These are phyloP conservation scores for Penicillium concentricum DNA, from an alignment of 2,329 filamentous ascomycete species.

Conservation along the genomic window DNA sequence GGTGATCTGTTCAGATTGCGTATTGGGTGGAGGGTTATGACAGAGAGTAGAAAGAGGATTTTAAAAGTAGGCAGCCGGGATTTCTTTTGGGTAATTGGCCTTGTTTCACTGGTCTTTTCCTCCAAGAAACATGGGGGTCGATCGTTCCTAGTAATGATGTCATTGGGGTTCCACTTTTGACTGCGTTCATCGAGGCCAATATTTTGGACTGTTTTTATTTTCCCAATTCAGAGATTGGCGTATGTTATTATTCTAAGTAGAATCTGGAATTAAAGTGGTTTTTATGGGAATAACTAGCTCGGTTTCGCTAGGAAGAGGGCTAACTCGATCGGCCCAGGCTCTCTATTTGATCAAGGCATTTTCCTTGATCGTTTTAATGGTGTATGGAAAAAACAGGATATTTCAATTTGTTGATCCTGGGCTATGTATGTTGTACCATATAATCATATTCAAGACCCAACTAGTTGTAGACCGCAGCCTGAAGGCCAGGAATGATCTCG, in stretches of 20 bases:
- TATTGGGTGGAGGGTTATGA: slow-evolving; percentile 4
- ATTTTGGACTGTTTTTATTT: no score
- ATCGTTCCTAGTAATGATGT: slow-evolving; percentile 20
- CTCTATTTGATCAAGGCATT: not conserved
- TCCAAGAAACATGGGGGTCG: not conserved
- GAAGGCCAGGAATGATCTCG: slow-evolving; percentile 44
- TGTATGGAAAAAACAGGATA: not conserved
- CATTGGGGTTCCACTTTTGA: slow-evolving; percentile 2
- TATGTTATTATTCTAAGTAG: not conserved
- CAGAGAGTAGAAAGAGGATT: not conserved
- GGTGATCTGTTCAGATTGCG: not conserved
- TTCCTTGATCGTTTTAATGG: not conserved
- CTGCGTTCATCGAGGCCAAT: not conserved
- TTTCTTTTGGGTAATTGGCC: slow-evolving; percentile 8
- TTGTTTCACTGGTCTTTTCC: slow-evolving; percentile 6
- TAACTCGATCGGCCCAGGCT: not conserved
- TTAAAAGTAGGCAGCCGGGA: slow-evolving; percentile 8
- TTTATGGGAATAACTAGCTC: no score
- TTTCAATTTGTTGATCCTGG: not conserved
- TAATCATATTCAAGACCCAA: not conserved
- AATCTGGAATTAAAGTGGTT: not conserved
- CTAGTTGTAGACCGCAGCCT: slow-evolving; percentile 42
- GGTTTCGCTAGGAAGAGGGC: not conserved
- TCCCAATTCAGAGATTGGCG: not conserved
- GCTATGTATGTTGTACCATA: not conserved